A percentile compares a stretch with the other conserved stretches of the same genome.
Conservation (phyloP, 495 filamentous ascomycete species). For the Podospora pseudopauciseta region DNA sequence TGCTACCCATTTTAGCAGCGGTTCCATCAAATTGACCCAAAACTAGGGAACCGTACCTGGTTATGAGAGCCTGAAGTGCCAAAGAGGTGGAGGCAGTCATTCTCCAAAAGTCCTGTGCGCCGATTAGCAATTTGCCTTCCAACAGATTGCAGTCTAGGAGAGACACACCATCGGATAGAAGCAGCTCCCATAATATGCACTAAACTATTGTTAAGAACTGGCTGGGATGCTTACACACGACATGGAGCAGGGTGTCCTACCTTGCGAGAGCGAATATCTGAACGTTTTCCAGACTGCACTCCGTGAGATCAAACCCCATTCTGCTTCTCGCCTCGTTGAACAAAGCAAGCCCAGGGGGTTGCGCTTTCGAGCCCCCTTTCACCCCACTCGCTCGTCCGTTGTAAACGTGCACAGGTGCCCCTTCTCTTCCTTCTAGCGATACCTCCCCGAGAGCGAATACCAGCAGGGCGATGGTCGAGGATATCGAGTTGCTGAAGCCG, state of each 20-base stretch:
- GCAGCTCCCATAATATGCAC: slow-evolving; percentile 52
- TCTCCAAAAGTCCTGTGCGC: slow-evolving; percentile 54
- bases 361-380: slow-evolving; percentile 45
- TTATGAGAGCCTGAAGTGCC: slow-evolving; percentile 51
- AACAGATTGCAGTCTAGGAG: not conserved
- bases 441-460: slow-evolving; percentile 56
- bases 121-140: slow-evolving; percentile 13
- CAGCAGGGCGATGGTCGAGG: slow-evolving; percentile 52
- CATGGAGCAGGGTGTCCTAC: slow-evolving; percentile 31
- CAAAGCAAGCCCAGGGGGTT: slow-evolving; percentile 53
- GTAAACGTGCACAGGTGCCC: slow-evolving; percentile 39
- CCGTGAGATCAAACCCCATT: slow-evolving; percentile 54
- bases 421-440: slow-evolving; percentile 47
- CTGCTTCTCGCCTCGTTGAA: slow-evolving; percentile 59
- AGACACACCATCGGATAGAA: slow-evolving; percentile 47
- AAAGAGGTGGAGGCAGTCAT: slow-evolving; percentile 50
- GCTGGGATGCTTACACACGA: not conserved
- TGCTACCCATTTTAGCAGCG: slow-evolving; percentile 26
- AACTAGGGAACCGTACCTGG: slow-evolving; percentile 36
- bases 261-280: slow-evolving; percentile 53
- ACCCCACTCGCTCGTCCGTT: slow-evolving; percentile 48
- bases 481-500: slow-evolving; percentile 48
- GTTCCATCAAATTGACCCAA: slow-evolving; percentile 13
- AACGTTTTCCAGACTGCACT: slow-evolving; percentile 55
- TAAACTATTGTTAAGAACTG: slow-evolving; percentile 23